Evolutionary conservation across 192 early-diverging fungal species (phyloP), one percentile per base, ranked within the genome.

Genomic region (Obelidium mucronatum): DNA sequence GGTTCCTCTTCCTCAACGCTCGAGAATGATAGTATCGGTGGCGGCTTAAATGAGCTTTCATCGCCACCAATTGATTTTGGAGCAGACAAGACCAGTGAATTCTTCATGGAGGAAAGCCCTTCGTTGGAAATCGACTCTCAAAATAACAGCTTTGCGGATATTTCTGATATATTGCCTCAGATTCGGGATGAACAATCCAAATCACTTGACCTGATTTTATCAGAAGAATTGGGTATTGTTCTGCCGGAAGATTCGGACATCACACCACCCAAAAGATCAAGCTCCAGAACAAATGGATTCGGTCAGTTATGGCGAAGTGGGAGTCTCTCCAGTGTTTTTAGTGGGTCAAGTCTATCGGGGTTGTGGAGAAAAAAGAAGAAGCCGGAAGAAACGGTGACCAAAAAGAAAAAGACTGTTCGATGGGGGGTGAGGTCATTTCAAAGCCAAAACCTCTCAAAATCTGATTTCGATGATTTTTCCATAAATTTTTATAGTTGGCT

Each of bases 361-460:
- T 36, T 67, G 11, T 67, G 40, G 42, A 67, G 36, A 15, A 58
- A 58, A 58, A 19, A 72, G 69, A 39, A 34, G 13, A 54, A 13
- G 30, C 53, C 1, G 19, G 36, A 58, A 31, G 69, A 54, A 19
- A 54, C 28, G 30, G 8, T 24, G 13, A 30, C 17, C 8, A 28
- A 67, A 11, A 67, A 15, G 44, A 60, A 31, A 35, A 74, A 74
- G 52, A n/a, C 30, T 6, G 72, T 74, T 1, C 26, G 55, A 40
- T 74, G 72, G 72, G 72, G 72, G 31, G 69, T 72, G 6, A 51
- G 67, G 24, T 33, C 40, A n/a, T n/a, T n/a, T n/a, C n/a, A n/a
- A n/a, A n/a, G n/a, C n/a, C n/a, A n/a, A n/a, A 19, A 48, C 44
- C 44, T 15, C 19, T 48, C 19, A 48, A 19, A 48, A 48, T 48